phyloP scores from a whole-genome alignment of 2,329 filamentous ascomycete genomes.

The Cadophora gregata region DNA sequence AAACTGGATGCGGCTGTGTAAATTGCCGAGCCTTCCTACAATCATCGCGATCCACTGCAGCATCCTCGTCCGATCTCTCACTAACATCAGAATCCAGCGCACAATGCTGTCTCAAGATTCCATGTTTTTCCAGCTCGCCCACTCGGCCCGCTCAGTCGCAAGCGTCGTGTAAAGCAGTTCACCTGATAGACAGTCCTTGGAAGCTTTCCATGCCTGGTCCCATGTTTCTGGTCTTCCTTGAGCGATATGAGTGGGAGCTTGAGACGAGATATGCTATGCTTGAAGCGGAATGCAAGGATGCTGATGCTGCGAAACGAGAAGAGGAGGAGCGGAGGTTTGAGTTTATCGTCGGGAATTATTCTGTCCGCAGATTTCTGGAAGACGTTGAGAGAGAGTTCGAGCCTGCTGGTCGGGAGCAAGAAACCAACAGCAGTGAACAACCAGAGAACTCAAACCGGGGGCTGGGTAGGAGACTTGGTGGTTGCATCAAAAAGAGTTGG shows the following conservation, averaged over 20 bases:
- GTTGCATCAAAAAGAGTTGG: neutral
- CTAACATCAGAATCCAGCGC: neutral
- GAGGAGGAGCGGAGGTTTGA: conserved; percentile 21
- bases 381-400: conserved; percentile 23
- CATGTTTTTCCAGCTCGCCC: conserved; percentile 7
- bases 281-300: neutral
- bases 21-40: conserved; percentile 16
- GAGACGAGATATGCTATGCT: conserved; percentile 28
- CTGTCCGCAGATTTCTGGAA: conserved; percentile 26
- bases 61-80: conserved; percentile 18
- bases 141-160: neutral
- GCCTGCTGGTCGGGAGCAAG: neutral
- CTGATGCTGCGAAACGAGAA: neutral
- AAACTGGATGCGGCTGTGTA: conserved; percentile 21
- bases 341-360: conserved; percentile 33
- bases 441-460: neutral
- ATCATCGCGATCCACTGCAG: conserved; percentile 10
- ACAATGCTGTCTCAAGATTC: neutral
- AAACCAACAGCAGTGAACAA: neutral
- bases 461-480: neutral
- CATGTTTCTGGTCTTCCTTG: conserved; percentile 34
- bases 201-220: conserved; percentile 29
- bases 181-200: neutral
- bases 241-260: conserved; percentile 32
- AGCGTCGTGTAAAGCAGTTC: conserved; percentile 6